Base-by-base conservation (phyloP, 2,329 filamentous ascomycete species). In the Raffaelea albimanens region DNA sequence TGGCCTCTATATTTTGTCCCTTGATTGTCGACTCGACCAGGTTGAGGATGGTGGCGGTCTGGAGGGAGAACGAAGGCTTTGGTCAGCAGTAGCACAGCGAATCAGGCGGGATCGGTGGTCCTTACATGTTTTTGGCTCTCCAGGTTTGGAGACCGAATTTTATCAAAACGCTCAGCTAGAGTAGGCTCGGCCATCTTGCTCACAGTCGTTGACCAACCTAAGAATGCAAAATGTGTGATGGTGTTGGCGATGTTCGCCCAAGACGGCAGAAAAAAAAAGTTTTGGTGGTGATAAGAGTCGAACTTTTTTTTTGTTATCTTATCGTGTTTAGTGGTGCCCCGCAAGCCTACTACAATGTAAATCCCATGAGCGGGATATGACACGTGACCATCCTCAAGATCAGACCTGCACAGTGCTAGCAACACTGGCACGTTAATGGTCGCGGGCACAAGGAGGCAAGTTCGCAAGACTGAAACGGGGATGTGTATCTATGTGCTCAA, bases 61-160 rank as follows among this genome's bases (percentile, higher is more conserved):
- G 57, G 55, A 58, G 58, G 59, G 53, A 34, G 50, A 48, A n/a
- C n/a, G n/a, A n/a, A n/a, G n/a, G n/a, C n/a, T n/a, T n/a, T n/a
- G n/a, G n/a, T n/a, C n/a, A n/a, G n/a, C n/a, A n/a, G n/a, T n/a
- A n/a, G n/a, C n/a, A n/a, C n/a, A n/a, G n/a, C n/a, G n/a, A n/a
- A n/a, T 10, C 31, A 34, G 31, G 31, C 10, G 31, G 9, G 10
- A 34, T 10, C 31, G 31, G 53, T 54, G 47, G 39, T 46, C 64
- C 72, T 57, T 71, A 93, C 89, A 78, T 90, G 88, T 66, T 95
- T 82, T 70, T 96, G 90, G 65, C 87, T 95, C 67, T 97, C 87
- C 60, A 96, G 80, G 68, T 95, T 95, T 48, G 93, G 93, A 63
- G 87, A 93, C 69, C 93, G 87, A 67, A 97, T 96, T 78, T 94